Evolutionary conservation across 225 moss, liverwort and hornwort species (phyloP), one percentile per base, ranked within the genome.

Genomic region (Sphagnum tenellum): DNA sequence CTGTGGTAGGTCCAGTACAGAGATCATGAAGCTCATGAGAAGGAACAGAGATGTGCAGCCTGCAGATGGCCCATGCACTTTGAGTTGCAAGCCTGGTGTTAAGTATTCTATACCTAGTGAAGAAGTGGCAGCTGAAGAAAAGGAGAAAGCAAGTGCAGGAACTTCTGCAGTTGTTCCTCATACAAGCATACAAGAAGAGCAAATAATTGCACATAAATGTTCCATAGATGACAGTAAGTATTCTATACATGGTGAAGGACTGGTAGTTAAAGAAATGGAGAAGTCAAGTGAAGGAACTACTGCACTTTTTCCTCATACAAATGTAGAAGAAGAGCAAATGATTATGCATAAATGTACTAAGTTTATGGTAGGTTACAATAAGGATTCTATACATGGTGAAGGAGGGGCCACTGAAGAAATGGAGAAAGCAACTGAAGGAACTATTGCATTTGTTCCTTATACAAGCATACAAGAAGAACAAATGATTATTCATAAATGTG

Each of bases 11-110:
- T 70, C 69, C 13, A 70, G 54, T 70, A 46, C 50, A 11, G 69
- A 70, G 14, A 62, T 70, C 8, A n/a, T 70, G 69, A 53, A 62
- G 60, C 69, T 70, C 47, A 62, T 70, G 62, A 62, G 62, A 52
- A 70, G 56, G 62, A 53, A 54, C 14, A 13, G 29, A 9, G 52
- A 9, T 5, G 52, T 6, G 52, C 7, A 52, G 9, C 52, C 52
- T 52, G 52, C 52, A 5, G 52, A 52, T 52, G 52, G 6, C 52
- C 7, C 52, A 52, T 52, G 7, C 52, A 52, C 9, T 52, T 52
- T 52, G 9, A 52, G 9, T 52, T 52, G 6, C 52, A 29, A 29
- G 29, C 29, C 29, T 29, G 29, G 29, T 29, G 1, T 29, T 29
- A 29, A 29, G 29, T 29, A 29, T 29, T 29, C 29, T 12, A 13